Percentiles rank a stretch among this genome's conserved stretches.
phyloP scores from a whole-genome alignment of 208 protist species.

The Crithidia thermophila region DNA sequence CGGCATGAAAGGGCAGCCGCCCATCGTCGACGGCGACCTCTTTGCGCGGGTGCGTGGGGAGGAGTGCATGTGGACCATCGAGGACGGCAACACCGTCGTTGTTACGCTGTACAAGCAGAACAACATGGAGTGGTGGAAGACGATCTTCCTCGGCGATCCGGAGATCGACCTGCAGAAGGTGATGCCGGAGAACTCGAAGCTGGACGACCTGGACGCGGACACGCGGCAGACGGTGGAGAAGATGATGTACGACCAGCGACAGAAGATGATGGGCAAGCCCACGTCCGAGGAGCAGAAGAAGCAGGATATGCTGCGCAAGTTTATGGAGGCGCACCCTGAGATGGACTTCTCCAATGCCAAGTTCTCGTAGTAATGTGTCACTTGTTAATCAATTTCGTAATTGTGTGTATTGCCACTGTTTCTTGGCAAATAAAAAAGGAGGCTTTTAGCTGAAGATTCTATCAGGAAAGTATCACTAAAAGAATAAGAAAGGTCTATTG shows the following conservation, averaged over 20 bases:
- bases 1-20: constrained; percentile 78
- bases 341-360: constrained; percentile 97
- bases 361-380: constrained; percentile 66
- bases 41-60: constrained; percentile 68
- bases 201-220: constrained; percentile 94
- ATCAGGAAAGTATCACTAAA: too few species aligned
- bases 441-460: too few species aligned
- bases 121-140: constrained; percentile 94
- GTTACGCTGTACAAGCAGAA: constrained; percentile 92
- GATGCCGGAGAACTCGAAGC: constrained; percentile 94
- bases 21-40: constrained; percentile 89
- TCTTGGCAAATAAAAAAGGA: constrained; percentile 9
- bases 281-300: constrained; percentile 95
- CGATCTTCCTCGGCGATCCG: constrained; percentile 80
- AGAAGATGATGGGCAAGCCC: constrained; percentile 94
- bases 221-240: constrained; percentile 96
- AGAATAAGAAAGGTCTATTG: too few species aligned
- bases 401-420: background rate
- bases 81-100: constrained; percentile 86
- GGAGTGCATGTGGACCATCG: constrained; percentile 94
- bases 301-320: constrained; percentile 94
- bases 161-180: constrained; percentile 95
- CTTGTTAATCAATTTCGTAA: background rate
- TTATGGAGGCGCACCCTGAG: constrained; percentile 95
- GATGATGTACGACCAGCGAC: constrained; percentile 97